These are phyloP conservation scores for Turritis glabra DNA, from an alignment of 345 rosid species.

Conservation along the genomic window DNA sequence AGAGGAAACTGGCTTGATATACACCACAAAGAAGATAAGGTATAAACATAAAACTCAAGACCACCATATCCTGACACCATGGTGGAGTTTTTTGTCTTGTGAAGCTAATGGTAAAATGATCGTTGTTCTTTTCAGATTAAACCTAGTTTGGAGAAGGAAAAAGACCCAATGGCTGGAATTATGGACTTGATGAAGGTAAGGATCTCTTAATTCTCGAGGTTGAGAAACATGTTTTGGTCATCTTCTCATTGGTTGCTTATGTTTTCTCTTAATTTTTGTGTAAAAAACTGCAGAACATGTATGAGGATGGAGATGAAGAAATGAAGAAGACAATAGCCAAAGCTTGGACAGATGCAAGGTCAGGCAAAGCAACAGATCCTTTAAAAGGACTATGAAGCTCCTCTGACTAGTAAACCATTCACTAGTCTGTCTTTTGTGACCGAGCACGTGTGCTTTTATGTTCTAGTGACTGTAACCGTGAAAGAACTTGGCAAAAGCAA, in stretches of 20 bases:
- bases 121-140: slow-evolving; percentile 53
- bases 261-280: background rate
- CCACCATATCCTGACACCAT: background rate
- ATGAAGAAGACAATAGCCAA: slow-evolving; percentile 95
- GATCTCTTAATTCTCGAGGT: too few species aligned
- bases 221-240: background rate
- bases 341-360: slow-evolving; percentile 98
- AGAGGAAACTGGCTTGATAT: slow-evolving; percentile 90
- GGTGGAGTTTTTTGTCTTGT: background rate
- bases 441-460: background rate
- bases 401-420: background rate
- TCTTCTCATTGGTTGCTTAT: background rate
- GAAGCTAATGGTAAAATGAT: background rate
- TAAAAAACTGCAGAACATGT: slow-evolving; percentile 67
- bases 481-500: background rate
- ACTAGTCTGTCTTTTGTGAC: background rate
- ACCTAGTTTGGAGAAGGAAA: slow-evolving; percentile 68
- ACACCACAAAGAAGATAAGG: slow-evolving; percentile 91
- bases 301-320: slow-evolving; percentile 91
- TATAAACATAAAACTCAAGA: slow-evolving; percentile 20
- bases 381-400: slow-evolving; percentile 47
- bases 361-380: slow-evolving; percentile 80
- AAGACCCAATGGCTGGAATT: slow-evolving; percentile 98
- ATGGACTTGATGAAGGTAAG: slow-evolving; percentile 95
- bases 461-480: background rate